Conservation (phyloP, 192 early-diverging fungal species). For the Phycomyces blakesleeanus region DNA sequence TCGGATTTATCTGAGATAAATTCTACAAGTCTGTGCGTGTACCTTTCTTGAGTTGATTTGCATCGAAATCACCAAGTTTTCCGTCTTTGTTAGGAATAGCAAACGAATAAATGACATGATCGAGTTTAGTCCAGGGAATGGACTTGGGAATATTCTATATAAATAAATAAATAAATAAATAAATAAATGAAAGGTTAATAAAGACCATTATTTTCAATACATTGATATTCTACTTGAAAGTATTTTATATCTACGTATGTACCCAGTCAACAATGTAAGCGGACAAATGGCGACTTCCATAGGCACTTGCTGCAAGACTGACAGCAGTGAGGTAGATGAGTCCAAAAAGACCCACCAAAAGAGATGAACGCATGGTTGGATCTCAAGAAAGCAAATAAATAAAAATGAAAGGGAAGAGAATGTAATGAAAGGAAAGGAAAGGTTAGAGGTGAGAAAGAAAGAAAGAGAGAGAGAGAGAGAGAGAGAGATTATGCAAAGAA, state of each 20-base stretch:
- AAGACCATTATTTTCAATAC: too few relatives aligned
- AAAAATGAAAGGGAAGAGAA: too few relatives aligned
- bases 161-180: neutral
- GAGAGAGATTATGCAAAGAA: too few relatives aligned
- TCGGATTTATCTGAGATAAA: neutral
- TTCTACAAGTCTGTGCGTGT: too few relatives aligned
- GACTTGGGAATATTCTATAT: slow-evolving; percentile 22
- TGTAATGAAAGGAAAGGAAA: too few relatives aligned
- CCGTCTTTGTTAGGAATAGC: slow-evolving; percentile 35
- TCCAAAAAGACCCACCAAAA: neutral
- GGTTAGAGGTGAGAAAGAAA: too few relatives aligned
- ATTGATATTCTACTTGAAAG: neutral
- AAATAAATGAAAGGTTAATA: too few relatives aligned
- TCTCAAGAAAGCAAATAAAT: too few relatives aligned
- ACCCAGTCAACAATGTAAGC: slow-evolving; percentile 27
- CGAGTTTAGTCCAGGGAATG: slow-evolving; percentile 41
- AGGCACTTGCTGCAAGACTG: neutral
- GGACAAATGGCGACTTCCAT: slow-evolving; percentile 8
- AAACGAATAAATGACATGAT: slow-evolving; percentile 64
- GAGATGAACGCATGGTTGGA: neutral
- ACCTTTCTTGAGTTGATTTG: slow-evolving; percentile 8
- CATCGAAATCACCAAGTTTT: slow-evolving; percentile 17
- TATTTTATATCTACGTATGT: neutral
- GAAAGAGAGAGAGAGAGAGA: too few relatives aligned
- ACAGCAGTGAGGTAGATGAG: neutral